Conservation (phyloP, 2,329 filamentous ascomycete species). For the Zymoseptoria crescenta region DNA sequence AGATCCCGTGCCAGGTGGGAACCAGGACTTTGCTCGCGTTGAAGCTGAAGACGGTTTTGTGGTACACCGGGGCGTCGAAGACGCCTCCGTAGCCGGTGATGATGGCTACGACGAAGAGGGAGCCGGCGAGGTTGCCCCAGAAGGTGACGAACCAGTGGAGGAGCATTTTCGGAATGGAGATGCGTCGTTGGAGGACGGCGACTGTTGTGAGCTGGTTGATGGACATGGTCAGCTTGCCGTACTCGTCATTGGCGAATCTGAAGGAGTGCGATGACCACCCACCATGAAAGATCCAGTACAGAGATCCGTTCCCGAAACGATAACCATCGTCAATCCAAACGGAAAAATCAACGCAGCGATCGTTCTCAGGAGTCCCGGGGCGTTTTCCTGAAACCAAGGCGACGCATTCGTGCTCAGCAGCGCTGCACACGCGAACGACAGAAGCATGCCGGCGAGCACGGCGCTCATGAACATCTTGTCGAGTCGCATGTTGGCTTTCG, state of each 20-base stretch:
- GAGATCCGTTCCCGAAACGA: conserved; percentile 29
- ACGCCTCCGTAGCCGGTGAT: conserved; percentile 26
- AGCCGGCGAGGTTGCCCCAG: conserved; percentile 28
- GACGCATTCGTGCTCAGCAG: conserved; percentile 20
- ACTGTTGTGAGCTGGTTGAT: conserved; percentile 36
- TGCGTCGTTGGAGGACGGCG: conserved; percentile 36
- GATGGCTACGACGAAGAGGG: conserved; percentile 26
- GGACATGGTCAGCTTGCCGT: neutral
- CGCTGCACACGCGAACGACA: conserved; percentile 44
- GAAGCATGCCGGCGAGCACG: conserved; percentile 45
- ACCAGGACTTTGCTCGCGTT: conserved; percentile 43
- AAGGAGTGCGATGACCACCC: neutral
- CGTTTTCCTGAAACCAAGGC: conserved; percentile 29
- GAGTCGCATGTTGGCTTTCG: conserved; percentile 46
- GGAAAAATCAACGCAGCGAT: conserved; percentile 30
- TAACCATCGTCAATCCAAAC: conserved; percentile 27
- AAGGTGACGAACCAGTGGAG: conserved; percentile 26
- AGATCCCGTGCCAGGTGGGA: conserved; percentile 46
- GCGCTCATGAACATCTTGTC: conserved; percentile 48
- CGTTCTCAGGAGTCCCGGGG: conserved; percentile 26
- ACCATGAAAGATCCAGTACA: conserved; percentile 29
- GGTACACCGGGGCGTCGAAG: conserved; percentile 34
- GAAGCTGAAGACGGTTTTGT: conserved; percentile 38
- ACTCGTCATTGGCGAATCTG: neutral
- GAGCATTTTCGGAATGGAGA: conserved; percentile 19